Evolutionary conservation across 306 rosid genomes (phyloP).

Genomic region (Prunus padus): DNA sequence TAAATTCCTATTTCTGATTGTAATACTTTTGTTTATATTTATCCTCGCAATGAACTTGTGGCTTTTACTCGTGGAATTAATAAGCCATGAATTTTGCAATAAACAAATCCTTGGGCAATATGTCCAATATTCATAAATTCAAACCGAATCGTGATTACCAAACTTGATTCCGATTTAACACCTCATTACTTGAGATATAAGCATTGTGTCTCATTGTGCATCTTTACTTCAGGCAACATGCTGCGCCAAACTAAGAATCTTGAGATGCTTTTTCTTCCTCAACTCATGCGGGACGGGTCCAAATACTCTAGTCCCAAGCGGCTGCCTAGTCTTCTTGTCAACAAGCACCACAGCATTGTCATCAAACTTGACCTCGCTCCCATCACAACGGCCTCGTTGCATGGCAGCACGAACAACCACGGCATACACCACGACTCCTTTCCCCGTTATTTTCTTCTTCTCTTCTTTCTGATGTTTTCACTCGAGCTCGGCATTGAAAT

Average conservation of each 20-base stretch:
- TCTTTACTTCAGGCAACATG: slow-evolving; percentile 56
- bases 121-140: too few relatives aligned
- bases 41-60: too few relatives aligned
- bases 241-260: slow-evolving; percentile 82
- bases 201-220: not conserved
- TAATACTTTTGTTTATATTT: too few relatives aligned
- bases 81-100: too few relatives aligned
- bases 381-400: slow-evolving; percentile 78
- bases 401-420: slow-evolving; percentile 74
- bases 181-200: not conserved
- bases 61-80: too few relatives aligned
- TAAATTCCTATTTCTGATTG: too few relatives aligned
- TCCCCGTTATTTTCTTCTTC: slow-evolving; percentile 52
- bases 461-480: too few relatives aligned
- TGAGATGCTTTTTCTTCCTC: slow-evolving; percentile 85
- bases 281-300: slow-evolving; percentile 91
- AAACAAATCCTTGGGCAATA: too few relatives aligned
- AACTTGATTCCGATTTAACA: not conserved
- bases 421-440: slow-evolving; percentile 64
- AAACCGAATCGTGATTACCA: not conserved
- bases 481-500: slow-evolving; percentile 35
- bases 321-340: slow-evolving; percentile 83
- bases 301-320: slow-evolving; percentile 88
- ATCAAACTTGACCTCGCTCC: slow-evolving; percentile 89
- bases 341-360: slow-evolving; percentile 82